Conservation (phyloP, 495 filamentous ascomycete genomes). For the Aspergillus egyptiacus region DNA sequence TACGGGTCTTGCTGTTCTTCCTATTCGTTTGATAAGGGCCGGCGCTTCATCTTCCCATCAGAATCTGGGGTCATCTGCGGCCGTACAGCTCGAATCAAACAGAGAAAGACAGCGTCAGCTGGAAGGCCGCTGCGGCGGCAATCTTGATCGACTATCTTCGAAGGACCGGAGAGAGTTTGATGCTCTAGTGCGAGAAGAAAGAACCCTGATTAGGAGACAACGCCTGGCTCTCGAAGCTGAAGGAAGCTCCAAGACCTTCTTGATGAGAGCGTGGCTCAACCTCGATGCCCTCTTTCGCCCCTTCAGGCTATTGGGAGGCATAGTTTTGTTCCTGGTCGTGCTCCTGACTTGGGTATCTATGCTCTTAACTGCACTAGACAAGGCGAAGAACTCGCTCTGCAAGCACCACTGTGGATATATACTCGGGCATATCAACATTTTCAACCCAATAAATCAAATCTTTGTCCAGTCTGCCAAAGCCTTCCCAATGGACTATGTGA, state of each 20-base stretch:
- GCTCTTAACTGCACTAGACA: slow-evolving; percentile 93
- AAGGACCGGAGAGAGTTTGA: slow-evolving; percentile 89
- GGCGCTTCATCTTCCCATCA: slow-evolving; percentile 76
- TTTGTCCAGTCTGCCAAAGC: slow-evolving; percentile 74
- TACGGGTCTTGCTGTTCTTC: slow-evolving; percentile 80
- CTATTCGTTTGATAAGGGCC: slow-evolving; percentile 83
- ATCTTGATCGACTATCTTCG: slow-evolving; percentile 62
- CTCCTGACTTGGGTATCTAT: slow-evolving; percentile 81
- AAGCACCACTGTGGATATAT: slow-evolving; percentile 88
- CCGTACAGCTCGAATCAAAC: slow-evolving; percentile 74
- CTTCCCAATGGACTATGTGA: slow-evolving; percentile 87
- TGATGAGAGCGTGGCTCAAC: slow-evolving; percentile 70
- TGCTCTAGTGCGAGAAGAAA: slow-evolving; percentile 77
- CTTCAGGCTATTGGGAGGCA: slow-evolving; percentile 77
- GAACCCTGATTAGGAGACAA: slow-evolving; percentile 84
- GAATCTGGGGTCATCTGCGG: slow-evolving; percentile 64
- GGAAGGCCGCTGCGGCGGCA: slow-evolving; percentile 77
- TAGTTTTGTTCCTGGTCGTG: slow-evolving; percentile 64
- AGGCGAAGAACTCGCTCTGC: slow-evolving; percentile 90
- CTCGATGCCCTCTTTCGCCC: slow-evolving; percentile 72
- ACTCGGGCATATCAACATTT: slow-evolving; percentile 82
- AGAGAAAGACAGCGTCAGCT: slow-evolving; percentile 86
- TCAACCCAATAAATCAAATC: slow-evolving; percentile 91
- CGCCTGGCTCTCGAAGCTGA: slow-evolving; percentile 74
- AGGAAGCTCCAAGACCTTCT: slow-evolving; percentile 62